Conservation (phyloP, 2,329 filamentous ascomycete genomes). For the Stylonectria norvegica region DNA sequence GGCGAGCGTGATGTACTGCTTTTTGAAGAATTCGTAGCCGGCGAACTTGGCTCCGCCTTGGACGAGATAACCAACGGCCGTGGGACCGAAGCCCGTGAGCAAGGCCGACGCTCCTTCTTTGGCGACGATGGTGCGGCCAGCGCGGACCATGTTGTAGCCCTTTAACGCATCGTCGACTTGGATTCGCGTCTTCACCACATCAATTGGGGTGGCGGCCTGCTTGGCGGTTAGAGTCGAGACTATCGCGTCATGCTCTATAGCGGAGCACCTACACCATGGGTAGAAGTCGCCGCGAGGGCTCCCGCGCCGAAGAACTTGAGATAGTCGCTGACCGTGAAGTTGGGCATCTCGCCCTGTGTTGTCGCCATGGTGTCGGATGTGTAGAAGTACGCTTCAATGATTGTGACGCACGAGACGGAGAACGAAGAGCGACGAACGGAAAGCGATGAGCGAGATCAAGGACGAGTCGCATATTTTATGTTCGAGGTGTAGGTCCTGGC, state of each 20-base stretch:
- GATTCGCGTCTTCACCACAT: constrained; percentile 86
- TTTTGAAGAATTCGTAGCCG: constrained; percentile 93
- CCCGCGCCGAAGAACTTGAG: constrained; percentile 52
- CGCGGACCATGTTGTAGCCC: constrained; percentile 77
- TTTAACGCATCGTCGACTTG: constrained; percentile 85
- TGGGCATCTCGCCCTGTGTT: constrained; percentile 34
- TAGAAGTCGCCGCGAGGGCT: constrained; percentile 49
- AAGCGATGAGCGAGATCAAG: too few relatives aligned
- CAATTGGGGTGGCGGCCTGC: constrained; percentile 53
- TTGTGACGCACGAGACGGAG: too few relatives aligned
- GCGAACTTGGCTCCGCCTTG: constrained; percentile 90
- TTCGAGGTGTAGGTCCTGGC: too few relatives aligned
- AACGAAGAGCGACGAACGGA: too few relatives aligned
- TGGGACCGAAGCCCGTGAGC: constrained; percentile 80
- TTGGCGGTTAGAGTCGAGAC: constrained; percentile 1
- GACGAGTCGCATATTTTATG: too few relatives aligned
- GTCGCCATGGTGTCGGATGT: constrained; percentile 18
- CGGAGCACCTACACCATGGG: constrained; percentile 43
- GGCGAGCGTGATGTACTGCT: constrained; percentile 70
- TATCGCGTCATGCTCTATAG: not conserved
- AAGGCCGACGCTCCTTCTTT: constrained; percentile 77
- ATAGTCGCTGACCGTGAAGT: constrained; percentile 44
- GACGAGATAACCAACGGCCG: constrained; percentile 82
- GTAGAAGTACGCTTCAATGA: too few relatives aligned
- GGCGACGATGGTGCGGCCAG: constrained; percentile 72